phyloP scores from a whole-genome alignment of 306 rosid genomes.

The Inga oerstediana region DNA sequence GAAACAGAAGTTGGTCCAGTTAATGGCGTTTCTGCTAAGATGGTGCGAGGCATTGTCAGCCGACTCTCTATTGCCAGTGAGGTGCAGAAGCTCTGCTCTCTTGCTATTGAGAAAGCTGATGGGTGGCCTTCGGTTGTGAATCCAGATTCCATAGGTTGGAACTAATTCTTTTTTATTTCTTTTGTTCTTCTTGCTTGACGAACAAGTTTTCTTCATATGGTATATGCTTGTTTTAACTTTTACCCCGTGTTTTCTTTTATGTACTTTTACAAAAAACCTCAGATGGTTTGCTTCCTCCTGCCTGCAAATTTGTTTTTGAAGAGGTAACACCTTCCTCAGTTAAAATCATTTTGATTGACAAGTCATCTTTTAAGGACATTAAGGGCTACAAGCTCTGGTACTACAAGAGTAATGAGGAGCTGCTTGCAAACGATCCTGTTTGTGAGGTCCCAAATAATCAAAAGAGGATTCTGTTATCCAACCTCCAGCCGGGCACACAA shows the following conservation, averaged over 20 bases:
- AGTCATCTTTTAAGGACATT: slow-evolving; percentile 55
- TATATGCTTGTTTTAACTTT: slow-evolving; percentile 29
- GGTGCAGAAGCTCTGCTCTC: slow-evolving; percentile 79
- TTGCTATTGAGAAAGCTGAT: slow-evolving; percentile 89
- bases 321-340: slow-evolving; percentile 75
- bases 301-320: slow-evolving; percentile 97
- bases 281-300: slow-evolving; percentile 95
- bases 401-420: slow-evolving; percentile 69
- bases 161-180: slow-evolving; percentile 9
- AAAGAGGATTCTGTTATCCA: slow-evolving; percentile 87
- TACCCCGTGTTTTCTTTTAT: not conserved
- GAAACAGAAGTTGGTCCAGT: slow-evolving; percentile 89
- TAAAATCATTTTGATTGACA: slow-evolving; percentile 70
- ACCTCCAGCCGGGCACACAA: slow-evolving; percentile 87
- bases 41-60: slow-evolving; percentile 94
- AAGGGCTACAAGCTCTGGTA: slow-evolving; percentile 98
- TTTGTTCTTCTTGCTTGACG: slow-evolving; percentile 31
- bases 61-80: slow-evolving; percentile 87
- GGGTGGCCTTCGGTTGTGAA: slow-evolving; percentile 62
- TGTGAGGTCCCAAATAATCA: slow-evolving; percentile 80
- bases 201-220: slow-evolving; percentile 24
- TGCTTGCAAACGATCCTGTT: slow-evolving; percentile 66
- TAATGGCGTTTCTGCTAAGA: slow-evolving; percentile 79
- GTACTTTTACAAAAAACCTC: slow-evolving; percentile 14
- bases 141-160: slow-evolving; percentile 65